phyloP scores from a whole-genome alignment of 2,329 filamentous ascomycete genomes.

The Graphilbum ipis-grandicollis region DNA sequence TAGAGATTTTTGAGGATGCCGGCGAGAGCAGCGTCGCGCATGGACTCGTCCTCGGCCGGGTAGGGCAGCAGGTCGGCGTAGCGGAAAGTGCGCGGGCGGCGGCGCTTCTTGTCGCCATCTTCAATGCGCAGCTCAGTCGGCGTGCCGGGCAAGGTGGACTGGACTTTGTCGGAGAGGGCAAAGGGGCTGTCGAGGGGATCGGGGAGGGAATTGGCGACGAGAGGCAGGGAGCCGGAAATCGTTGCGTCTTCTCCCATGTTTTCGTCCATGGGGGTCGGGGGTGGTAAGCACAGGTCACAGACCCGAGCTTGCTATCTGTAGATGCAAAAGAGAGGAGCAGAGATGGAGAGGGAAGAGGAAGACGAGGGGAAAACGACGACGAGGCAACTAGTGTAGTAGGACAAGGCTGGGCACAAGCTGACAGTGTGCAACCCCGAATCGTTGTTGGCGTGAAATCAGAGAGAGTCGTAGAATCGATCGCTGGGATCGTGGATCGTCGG shows the following conservation, averaged over 20 bases:
- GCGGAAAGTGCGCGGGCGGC: conserved; percentile 78
- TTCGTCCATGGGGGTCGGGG: conserved; percentile 19
- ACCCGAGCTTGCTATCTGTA: too few relatives aligned
- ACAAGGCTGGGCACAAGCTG: too few relatives aligned
- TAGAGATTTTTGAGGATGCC: conserved; percentile 91
- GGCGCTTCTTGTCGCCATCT: conserved; percentile 42
- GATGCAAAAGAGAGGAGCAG: too few relatives aligned
- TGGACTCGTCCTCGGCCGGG: conserved; percentile 59
- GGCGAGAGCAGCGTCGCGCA: conserved; percentile 62
- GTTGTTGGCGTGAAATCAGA: too few relatives aligned
- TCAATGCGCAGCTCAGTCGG: conserved; percentile 29
- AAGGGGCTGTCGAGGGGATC: conserved; percentile 22
- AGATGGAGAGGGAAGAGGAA: too few relatives aligned
- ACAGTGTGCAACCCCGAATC: too few relatives aligned
- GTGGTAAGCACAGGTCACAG: too few relatives aligned
- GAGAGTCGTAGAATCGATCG: too few relatives aligned
- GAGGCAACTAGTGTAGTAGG: too few relatives aligned
- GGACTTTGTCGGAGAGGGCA: conserved; percentile 53
- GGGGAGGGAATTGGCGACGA: conserved; percentile 18
- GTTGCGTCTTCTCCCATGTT: conserved; percentile 10
- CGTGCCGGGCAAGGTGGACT: conserved; percentile 68
- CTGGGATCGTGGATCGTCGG: too few relatives aligned
- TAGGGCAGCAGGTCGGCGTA: conserved; percentile 89
- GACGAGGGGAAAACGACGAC: too few relatives aligned
- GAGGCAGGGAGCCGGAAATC: conserved; percentile 17